These are phyloP conservation scores for Isoetes taiwanensis DNA, from an alignment of 75 land plant species.

Conservation along the genomic window DNA sequence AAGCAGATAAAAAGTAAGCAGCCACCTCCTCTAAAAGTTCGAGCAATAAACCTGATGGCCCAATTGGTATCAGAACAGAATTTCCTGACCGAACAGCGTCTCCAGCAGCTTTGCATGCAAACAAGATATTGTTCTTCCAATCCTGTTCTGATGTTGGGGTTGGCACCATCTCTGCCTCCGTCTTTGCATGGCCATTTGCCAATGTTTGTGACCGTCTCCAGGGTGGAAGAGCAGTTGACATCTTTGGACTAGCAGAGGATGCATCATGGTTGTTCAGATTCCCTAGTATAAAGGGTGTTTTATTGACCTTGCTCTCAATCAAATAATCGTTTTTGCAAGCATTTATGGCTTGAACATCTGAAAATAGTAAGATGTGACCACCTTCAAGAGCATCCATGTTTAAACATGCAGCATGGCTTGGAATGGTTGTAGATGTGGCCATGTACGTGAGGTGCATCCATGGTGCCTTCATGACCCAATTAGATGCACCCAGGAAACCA, in stretches of 20 bases:
- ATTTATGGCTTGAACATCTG: slow-evolving; percentile 19
- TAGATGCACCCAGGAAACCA: slow-evolving; percentile 74
- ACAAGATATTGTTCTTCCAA: slow-evolving; percentile 32
- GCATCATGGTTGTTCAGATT: not conserved
- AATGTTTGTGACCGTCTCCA: not conserved
- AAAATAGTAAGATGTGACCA: slow-evolving; percentile 43
- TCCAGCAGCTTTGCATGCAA: slow-evolving; percentile 36
- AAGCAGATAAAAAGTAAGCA: not conserved
- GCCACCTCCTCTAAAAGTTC: slow-evolving; percentile 57
- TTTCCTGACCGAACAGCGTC: slow-evolving; percentile 54
- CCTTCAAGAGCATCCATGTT: slow-evolving; percentile 39
- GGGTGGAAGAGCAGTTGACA: slow-evolving; percentile 1
- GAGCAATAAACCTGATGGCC: slow-evolving; percentile 40
- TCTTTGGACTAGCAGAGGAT: not conserved
- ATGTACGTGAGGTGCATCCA: slow-evolving; percentile 35
- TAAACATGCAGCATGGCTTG: slow-evolving; percentile 43
- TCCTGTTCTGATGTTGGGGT: no score
- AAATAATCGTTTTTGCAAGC: not conserved
- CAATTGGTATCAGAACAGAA: slow-evolving; percentile 63
- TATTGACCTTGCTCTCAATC: no score
- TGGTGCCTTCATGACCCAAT: slow-evolving; percentile 59
- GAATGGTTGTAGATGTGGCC: slow-evolving; percentile 32
- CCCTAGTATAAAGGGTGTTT: no score
- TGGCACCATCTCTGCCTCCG: no score
- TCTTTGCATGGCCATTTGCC: no score